phyloP scores from a whole-genome alignment of 768 basidiomycete species.

The Leucocoprinus birnbaumii region DNA sequence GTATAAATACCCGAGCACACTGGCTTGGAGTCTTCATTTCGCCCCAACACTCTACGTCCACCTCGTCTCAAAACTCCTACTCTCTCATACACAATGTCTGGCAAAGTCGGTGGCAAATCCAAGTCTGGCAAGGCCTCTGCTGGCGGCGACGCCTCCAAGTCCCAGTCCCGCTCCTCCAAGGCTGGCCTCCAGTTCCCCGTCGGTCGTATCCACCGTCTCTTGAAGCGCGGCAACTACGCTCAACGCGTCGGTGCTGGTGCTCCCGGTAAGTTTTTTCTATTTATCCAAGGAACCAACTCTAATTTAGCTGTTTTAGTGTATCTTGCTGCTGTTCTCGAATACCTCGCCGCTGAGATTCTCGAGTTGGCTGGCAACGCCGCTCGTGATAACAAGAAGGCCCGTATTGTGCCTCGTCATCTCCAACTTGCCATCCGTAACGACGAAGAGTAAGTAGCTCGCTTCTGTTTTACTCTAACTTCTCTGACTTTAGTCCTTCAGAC shows the following conservation, averaged over 20 bases:
- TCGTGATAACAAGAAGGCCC: constrained; percentile 84
- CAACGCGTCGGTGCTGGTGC: constrained; percentile 89
- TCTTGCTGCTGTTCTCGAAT: constrained; percentile 90
- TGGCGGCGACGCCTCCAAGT: constrained; percentile 65
- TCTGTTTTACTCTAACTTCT: constrained; percentile 48
- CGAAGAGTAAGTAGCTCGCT: constrained; percentile 54
- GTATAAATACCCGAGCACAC: constrained; percentile 34
- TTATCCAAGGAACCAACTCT: neutral
- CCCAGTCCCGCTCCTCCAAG: constrained; percentile 72
- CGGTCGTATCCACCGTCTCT: constrained; percentile 87
- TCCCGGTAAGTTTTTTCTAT: constrained; percentile 47
- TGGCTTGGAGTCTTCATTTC: constrained; percentile 1
- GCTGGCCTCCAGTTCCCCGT: constrained; percentile 92
- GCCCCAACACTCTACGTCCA: constrained; percentile 14
- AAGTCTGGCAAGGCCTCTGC: constrained; percentile 66
- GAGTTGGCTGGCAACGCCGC: constrained; percentile 89
- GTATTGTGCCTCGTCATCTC: constrained; percentile 91
- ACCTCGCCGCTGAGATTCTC: constrained; percentile 91
- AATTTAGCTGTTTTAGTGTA: constrained; percentile 55
- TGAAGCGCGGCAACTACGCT: constrained; percentile 87
- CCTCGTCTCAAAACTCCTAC: constrained; percentile 1
- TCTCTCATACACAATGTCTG: neutral
- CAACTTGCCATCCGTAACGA: constrained; percentile 93
- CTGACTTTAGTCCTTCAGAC: neutral
- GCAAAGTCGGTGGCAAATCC: neutral